Evolutionary conservation across 495 filamentous ascomycete species (phyloP), one percentile per base, ranked within the genome.

Genomic region (Hyaloscypha hepaticicola): DNA sequence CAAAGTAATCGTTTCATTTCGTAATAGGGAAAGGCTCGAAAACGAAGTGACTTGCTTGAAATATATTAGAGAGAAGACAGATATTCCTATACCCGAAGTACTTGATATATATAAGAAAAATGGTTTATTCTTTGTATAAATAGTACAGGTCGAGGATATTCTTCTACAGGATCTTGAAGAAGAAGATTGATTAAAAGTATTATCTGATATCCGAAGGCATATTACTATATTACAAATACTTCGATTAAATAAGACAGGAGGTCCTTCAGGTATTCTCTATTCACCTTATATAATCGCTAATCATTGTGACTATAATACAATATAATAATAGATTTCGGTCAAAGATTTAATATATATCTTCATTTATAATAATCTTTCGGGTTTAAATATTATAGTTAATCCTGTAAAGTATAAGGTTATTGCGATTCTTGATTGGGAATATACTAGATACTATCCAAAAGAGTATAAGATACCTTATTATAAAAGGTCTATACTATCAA

Each of bases 341-440:
- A 4, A 22, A 12, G 48, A 60, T 34, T n/a, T 12, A 14, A 59
- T 70, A 55, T 73, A 61, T 62, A 69, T 75, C 4, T 76, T 72
- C 59, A 74, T 70, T 49, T 70, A 77, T 52, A 70, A 72, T 34
- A 70, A 76, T 68, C 66, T 76, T 45, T 68, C 67, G 14, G 66
- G 66, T 41, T 58, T 64, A 1, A 76, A 76, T 34, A 68, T 75
- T 41, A 67, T 74, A 55, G 72, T 74, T 29, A 64, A 74, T 57
- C 72, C 72, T 24, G 21, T 66, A 14, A 69, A 67, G 21, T 58
- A 73, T 48, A 73, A 73, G 48, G 72, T 78, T 25, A 21, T 27
- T 1, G 71, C 68, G 19, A 69, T 75, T 34, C 61, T 78, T n/a
- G 75, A 75, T 59, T 76, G 76, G 75, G 76, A 78, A 58, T 75